phyloP scores from a whole-genome alignment of 2,329 filamentous ascomycete genomes.

The Fonsecaea pedrosoi region DNA sequence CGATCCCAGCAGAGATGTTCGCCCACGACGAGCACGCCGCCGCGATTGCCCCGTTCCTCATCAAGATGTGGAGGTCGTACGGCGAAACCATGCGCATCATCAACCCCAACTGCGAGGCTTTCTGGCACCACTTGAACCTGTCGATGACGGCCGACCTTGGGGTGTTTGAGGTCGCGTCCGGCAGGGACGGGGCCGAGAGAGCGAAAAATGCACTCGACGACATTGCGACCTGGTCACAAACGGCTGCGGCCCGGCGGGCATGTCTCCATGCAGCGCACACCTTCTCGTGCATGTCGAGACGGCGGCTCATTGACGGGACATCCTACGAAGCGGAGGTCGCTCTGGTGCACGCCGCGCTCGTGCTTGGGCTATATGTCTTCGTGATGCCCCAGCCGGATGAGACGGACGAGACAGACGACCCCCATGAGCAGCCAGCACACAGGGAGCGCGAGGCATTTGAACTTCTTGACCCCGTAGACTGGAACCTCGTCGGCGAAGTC shows the following conservation, averaged over 20 bases:
- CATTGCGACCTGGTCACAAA: slow-evolving; percentile 58
- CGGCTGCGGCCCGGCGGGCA: slow-evolving; percentile 56
- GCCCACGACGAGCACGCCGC: slow-evolving; percentile 16
- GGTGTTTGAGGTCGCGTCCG: slow-evolving; percentile 60
- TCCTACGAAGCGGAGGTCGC: slow-evolving; percentile 59
- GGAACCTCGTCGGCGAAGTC: slow-evolving; percentile 54
- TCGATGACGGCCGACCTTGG: slow-evolving; percentile 58
- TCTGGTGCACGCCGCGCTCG: slow-evolving; percentile 58
- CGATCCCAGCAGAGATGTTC: slow-evolving; percentile 15
- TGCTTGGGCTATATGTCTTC: slow-evolving; percentile 60
- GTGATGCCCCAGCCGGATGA: slow-evolving; percentile 41
- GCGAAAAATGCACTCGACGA: slow-evolving; percentile 58
- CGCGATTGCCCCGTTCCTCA: slow-evolving; percentile 6
- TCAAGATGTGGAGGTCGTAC: slow-evolving; percentile 41
- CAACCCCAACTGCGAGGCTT: slow-evolving; percentile 57
- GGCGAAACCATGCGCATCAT: slow-evolving; percentile 52
- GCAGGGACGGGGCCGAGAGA: slow-evolving; percentile 54
- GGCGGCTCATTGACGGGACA: slow-evolving; percentile 59
- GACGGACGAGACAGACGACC: slow-evolving; percentile 34
- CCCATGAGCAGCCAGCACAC: slow-evolving; percentile 20
- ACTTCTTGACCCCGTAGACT: slow-evolving; percentile 58
- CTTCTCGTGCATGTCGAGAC: slow-evolving; percentile 57
- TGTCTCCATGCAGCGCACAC: slow-evolving; percentile 61
- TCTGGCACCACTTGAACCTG: slow-evolving; percentile 62
- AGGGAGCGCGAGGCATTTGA: slow-evolving; percentile 47